Conservation (phyloP, 805 yeast species). For the Yarrowia sp. region DNA sequence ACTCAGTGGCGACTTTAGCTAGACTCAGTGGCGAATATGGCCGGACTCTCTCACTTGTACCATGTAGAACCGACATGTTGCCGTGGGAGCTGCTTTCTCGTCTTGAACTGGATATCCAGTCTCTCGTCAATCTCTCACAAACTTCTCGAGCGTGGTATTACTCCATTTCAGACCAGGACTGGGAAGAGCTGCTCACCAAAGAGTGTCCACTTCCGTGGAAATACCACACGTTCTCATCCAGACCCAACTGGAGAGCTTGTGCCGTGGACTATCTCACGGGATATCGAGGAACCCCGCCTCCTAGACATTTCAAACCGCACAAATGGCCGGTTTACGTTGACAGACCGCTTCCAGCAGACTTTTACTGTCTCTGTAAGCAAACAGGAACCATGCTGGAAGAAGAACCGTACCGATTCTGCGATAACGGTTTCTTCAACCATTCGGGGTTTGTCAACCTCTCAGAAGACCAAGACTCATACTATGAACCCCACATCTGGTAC, state of each 20-base stretch:
- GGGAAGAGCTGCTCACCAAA: not conserved
- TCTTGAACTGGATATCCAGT: slow-evolving; percentile 5
- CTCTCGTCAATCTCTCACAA: not conserved
- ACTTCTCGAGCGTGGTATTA: slow-evolving; percentile 3
- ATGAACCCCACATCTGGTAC: slow-evolving; percentile 9
- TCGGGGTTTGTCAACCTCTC: not conserved
- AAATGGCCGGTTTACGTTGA: slow-evolving; percentile 1
- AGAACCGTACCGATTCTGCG: not conserved
- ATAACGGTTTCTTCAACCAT: slow-evolving; percentile 1
- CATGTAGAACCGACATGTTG: not conserved
- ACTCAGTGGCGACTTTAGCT: not conserved
- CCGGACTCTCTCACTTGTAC: not conserved
- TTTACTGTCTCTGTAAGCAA: slow-evolving; percentile 12
- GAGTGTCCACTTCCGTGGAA: not conserved
- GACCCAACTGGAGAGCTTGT: slow-evolving; percentile 15
- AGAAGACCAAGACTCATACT: not conserved
- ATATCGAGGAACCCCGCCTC: not conserved
- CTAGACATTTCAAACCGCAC: not conserved
- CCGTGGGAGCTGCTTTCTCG: slow-evolving; percentile 16
- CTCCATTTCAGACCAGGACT: slow-evolving; percentile 4
- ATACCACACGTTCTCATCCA: not conserved
- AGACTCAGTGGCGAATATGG: not conserved
- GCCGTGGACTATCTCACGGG: slow-evolving; percentile 2
- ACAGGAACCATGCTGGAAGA: slow-evolving; percentile 1
- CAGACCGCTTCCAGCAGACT: not conserved